A percentile compares a stretch with the other conserved stretches of the same genome.
These are phyloP conservation scores for Candida tetrigidarum DNA, from an alignment of 1,139 yeast genomes.

Conservation along the genomic window DNA sequence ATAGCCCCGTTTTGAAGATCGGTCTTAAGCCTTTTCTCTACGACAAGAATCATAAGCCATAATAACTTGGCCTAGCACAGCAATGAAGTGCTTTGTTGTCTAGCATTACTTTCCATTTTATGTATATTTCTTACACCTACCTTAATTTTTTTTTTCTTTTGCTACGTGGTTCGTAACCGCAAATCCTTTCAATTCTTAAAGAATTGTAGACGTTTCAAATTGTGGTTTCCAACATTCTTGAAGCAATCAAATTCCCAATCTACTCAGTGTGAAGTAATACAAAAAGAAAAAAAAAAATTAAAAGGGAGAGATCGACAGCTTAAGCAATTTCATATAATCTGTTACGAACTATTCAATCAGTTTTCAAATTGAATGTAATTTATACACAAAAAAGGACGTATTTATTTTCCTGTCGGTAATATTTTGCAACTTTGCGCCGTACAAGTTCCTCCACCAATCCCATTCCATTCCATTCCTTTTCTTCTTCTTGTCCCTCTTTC, in stretches of 20 bases:
- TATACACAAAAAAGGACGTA: background rate
- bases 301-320: slow-evolving; percentile 1
- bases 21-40: no score
- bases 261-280: background rate
- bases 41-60: no score
- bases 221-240: background rate
- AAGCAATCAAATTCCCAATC: background rate
- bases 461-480: background rate
- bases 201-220: background rate
- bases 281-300: no score
- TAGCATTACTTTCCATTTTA: no score
- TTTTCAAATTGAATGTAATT: slow-evolving; percentile 2
- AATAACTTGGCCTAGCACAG: no score
- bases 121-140: no score
- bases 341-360: background rate
- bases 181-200: background rate
- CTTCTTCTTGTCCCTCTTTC: background rate
- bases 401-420: background rate
- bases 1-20: no score
- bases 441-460: background rate
- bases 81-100: no score
- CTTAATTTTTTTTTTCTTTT: no score
- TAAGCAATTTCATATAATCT: background rate
- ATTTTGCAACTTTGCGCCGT: background rate
- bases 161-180: background rate